These are phyloP conservation scores for Hypomontagnella submonticulosa DNA, from an alignment of 495 filamentous ascomycete genomes.

Conservation along the genomic window DNA sequence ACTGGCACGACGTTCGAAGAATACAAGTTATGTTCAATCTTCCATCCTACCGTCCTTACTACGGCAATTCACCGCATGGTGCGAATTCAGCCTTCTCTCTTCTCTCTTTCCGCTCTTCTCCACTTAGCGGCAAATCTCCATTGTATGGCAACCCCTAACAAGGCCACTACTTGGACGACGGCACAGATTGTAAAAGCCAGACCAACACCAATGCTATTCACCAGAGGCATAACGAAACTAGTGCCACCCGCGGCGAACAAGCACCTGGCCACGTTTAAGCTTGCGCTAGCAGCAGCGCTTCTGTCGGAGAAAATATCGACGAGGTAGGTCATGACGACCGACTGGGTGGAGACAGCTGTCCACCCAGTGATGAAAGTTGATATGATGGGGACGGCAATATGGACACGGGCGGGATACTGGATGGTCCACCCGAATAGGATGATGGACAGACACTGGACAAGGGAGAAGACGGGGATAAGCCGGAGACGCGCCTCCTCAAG, in stretches of 20 bases:
- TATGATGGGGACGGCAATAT: slow-evolving; percentile 50
- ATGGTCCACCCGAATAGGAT: slow-evolving; percentile 55
- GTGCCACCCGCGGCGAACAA: slow-evolving; percentile 53
- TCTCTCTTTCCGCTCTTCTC: slow-evolving; percentile 46
- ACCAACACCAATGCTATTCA: slow-evolving; percentile 51
- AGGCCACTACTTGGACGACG: slow-evolving; percentile 51
- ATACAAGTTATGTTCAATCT: too few species aligned
- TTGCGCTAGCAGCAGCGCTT: slow-evolving; percentile 53
- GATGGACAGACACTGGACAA: slow-evolving; percentile 48
- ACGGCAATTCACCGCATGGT: not conserved
- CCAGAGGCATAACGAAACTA: slow-evolving; percentile 51
- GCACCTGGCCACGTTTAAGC: slow-evolving; percentile 55
- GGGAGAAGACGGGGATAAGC: slow-evolving; percentile 47
- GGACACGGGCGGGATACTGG: slow-evolving; percentile 41
- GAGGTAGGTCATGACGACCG: slow-evolving; percentile 53
- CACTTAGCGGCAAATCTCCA: slow-evolving; percentile 54
- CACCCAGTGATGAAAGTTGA: slow-evolving; percentile 57
- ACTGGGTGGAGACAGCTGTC: slow-evolving; percentile 53
- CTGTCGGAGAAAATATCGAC: slow-evolving; percentile 54
- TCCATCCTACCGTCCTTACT: not conserved
- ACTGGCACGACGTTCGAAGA: too few species aligned
- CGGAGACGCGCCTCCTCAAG: slow-evolving; percentile 55
- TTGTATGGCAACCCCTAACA: slow-evolving; percentile 54
- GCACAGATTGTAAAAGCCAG: slow-evolving; percentile 56
- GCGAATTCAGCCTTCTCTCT: slow-evolving; percentile 11